A percentile compares a stretch with the other conserved stretches of the same genome.
Evolutionary conservation across 176 grass and related monocot genomes (phyloP).

Genomic region (Zizania latifolia): DNA sequence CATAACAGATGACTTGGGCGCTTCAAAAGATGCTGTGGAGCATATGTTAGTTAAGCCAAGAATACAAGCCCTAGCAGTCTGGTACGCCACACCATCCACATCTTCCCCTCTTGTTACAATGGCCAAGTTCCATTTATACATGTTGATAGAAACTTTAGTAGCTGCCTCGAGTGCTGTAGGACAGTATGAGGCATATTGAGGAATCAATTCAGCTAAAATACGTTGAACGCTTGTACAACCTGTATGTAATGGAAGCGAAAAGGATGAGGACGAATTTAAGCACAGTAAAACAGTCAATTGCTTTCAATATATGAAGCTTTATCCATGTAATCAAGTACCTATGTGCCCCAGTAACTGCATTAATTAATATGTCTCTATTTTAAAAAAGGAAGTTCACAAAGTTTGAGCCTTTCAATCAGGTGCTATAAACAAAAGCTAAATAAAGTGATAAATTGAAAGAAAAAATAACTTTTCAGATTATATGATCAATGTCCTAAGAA

Average conservation of each 20-base stretch:
- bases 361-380: neutral
- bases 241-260: constrained; percentile 30
- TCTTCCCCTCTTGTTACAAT: constrained; percentile 57
- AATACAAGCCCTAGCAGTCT: constrained; percentile 69
- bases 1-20: constrained; percentile 70
- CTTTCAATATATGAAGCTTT: constrained; percentile 12
- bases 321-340: neutral
- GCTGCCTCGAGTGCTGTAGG: constrained; percentile 89
- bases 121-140: constrained; percentile 74
- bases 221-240: constrained; percentile 70
- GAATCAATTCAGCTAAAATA: constrained; percentile 76
- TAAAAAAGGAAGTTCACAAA: neutral
- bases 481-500: neutral
- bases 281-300: constrained; percentile 1
- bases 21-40: constrained; percentile 67
- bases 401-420: neutral
- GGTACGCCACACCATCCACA: constrained; percentile 45
- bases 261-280: constrained; percentile 19
- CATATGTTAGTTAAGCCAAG: constrained; percentile 84
- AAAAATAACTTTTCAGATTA: neutral
- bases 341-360: neutral
- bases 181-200: constrained; percentile 75
- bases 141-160: constrained; percentile 80
- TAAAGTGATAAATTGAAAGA: neutral
- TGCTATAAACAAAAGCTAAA: neutral